Evolutionary conservation across 176 grass and related monocot species (phyloP), one percentile per base, ranked within the genome.

Genomic region (Avena atlantica): DNA sequence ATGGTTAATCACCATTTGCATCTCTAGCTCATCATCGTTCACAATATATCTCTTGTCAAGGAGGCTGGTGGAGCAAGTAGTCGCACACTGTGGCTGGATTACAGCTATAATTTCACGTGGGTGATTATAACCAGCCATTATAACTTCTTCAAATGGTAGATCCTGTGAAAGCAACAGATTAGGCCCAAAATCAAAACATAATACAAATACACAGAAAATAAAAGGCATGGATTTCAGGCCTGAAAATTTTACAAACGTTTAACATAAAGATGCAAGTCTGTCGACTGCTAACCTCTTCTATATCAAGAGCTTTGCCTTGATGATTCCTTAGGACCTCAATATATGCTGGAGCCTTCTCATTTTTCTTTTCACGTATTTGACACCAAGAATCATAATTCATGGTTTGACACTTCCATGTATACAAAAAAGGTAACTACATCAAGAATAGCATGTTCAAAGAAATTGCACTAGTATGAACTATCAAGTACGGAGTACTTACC

Each of bases 1-100:
- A 70, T 72, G 19, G 53, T 19, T 65, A 70, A 90, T 63, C 31
- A 83, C 37, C 83, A 90, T 67, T 27, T 19, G 27, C 84, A 90
- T 90, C 71, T 70, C 89, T 29, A 86, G 65, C 21, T 70, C 84
- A 31, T 83, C 89, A 90, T 83, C 71, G 50, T 90, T 90, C 34
- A 87, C 3, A 60, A 90, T 83, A 78, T 70, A 29, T 21, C 78
- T 90, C 55, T 73, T 72, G 27, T 82, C 69, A 29, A 81, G 58
- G 50, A 66, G 25, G 51, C 60, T 42, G 51, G 71, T 74, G 62
- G 84, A 70, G 20, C 27, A 83, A 49, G 56, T 16, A 50, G 2
- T 72, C 50, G 45, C 79, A 51, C 57, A 81, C 76, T 47, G 67
- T 75, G 67, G 74, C 74, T 76, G 69, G 21, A 88, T 67, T 76